Conservation (phyloP, 2,329 filamentous ascomycete species). For the Didymella sp. region DNA sequence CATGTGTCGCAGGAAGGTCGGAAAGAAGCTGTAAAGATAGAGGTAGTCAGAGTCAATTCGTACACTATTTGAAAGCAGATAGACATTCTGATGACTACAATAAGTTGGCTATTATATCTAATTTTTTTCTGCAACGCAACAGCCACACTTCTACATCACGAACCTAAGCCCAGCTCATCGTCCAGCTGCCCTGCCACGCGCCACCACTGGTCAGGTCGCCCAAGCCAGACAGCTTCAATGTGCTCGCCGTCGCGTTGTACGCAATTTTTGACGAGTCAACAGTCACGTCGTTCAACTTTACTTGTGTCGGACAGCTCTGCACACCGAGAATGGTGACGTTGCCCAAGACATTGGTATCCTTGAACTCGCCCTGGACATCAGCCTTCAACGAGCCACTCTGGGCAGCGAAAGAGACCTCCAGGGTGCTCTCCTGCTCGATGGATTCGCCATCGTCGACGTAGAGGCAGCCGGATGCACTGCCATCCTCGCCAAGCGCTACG, state of each 20-base stretch:
- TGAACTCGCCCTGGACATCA: constrained; percentile 59
- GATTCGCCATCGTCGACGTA: constrained; percentile 81
- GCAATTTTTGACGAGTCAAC: constrained; percentile 55
- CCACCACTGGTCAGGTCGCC: constrained; percentile 58
- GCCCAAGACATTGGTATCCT: constrained; percentile 64
- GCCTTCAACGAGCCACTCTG: constrained; percentile 57
- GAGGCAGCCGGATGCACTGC: constrained; percentile 65
- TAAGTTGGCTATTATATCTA: too few relatives aligned
- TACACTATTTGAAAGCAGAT: too few relatives aligned
- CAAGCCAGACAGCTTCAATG: constrained; percentile 61
- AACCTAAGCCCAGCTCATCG: constrained; percentile 59
- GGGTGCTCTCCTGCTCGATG: constrained; percentile 61
- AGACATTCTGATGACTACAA: too few relatives aligned
- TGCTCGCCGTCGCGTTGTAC: constrained; percentile 57
- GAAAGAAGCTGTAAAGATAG: too few relatives aligned
- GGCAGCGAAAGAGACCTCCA: constrained; percentile 61
- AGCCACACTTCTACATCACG: not conserved
- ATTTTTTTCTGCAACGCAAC: too few relatives aligned
- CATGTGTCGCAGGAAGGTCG: too few relatives aligned
- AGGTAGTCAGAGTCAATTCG: too few relatives aligned
- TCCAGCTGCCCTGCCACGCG: constrained; percentile 67
- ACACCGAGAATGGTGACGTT: constrained; percentile 71
- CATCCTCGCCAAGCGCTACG: constrained; percentile 63
- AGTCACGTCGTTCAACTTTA: constrained; percentile 57
- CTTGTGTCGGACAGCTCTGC: constrained; percentile 44